Evolutionary conservation across 805 yeast species (phyloP).

Genomic region (Saturnispora sekii): DNA sequence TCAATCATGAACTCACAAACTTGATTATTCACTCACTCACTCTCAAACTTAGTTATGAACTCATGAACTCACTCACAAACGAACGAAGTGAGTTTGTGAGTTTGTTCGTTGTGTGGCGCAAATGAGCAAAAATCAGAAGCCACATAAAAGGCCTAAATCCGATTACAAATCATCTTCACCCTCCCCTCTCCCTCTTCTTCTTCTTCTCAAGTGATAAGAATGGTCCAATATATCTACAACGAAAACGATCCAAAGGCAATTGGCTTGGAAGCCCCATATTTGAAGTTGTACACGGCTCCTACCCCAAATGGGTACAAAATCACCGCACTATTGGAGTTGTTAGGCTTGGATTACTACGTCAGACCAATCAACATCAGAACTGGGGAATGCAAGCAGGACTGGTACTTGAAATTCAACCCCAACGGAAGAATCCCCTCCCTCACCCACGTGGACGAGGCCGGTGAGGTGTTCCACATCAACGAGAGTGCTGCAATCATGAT

Average conservation of each 20-base stretch:
- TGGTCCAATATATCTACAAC: slow-evolving; percentile 25
- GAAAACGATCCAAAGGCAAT: slow-evolving; percentile 27
- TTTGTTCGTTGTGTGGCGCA: no score
- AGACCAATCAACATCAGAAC: slow-evolving; percentile 32
- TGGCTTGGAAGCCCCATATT: slow-evolving; percentile 30
- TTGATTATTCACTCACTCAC: no score
- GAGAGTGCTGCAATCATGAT: slow-evolving; percentile 56
- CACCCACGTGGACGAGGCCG: slow-evolving; percentile 31
- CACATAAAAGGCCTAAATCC: no score
- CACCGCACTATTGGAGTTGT: slow-evolving; percentile 31
- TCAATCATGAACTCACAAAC: no score
- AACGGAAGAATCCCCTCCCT: slow-evolving; percentile 58
- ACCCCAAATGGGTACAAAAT: slow-evolving; percentile 41
- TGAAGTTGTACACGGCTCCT: slow-evolving; percentile 32
- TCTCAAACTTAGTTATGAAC: no score
- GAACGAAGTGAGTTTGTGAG: no score
- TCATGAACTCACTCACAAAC: no score
- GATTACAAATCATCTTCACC: no score
- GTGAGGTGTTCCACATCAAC: slow-evolving; percentile 35
- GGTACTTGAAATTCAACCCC: slow-evolving; percentile 49
- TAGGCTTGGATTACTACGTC: slow-evolving; percentile 34
- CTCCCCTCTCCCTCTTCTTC: neutral
- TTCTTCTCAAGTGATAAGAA: slow-evolving; percentile 7
- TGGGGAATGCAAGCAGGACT: slow-evolving; percentile 42
- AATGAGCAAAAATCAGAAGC: no score